A percentile compares a stretch with the other conserved stretches of the same genome.
These are phyloP conservation scores for Phyllosticta citrichinensis DNA, from an alignment of 2,329 filamentous ascomycete species.

Conservation along the genomic window DNA sequence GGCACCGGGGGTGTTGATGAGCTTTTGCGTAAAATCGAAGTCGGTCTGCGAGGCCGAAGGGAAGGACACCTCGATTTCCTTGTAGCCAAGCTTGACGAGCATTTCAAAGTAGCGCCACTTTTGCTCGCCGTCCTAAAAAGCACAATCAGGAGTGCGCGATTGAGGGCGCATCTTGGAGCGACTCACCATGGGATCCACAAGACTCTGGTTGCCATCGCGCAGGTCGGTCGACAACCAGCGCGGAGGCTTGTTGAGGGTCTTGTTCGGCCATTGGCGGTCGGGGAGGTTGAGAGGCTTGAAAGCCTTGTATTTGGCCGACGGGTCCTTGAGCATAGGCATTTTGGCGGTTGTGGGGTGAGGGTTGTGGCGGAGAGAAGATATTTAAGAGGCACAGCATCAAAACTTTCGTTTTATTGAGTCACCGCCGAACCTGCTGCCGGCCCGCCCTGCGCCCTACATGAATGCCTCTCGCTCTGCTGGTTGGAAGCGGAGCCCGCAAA, in stretches of 20 bases:
- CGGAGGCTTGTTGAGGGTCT: constrained; percentile 72
- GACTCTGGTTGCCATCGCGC: constrained; percentile 87
- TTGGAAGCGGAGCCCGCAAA: not conserved
- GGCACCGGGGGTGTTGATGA: constrained; percentile 74
- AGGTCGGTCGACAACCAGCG: constrained; percentile 85
- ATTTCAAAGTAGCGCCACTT: constrained; percentile 95
- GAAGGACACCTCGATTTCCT: constrained; percentile 95
- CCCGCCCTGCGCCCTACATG: not conserved
- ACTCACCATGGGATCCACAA: constrained; percentile 83
- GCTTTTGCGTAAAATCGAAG: constrained; percentile 83
- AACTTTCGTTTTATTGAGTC: constrained; percentile 1
- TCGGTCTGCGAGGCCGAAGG: constrained; percentile 91
- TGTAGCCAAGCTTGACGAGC: constrained; percentile 86
- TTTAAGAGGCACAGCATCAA: not conserved
- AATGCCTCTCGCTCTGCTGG: not conserved
- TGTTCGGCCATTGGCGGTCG: constrained; percentile 73
- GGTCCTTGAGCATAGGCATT: constrained; percentile 55
- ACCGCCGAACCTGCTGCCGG: not conserved
- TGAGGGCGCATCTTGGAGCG: not conserved
- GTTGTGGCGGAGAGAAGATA: not conserved
- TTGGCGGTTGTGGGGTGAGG: constrained; percentile 10
- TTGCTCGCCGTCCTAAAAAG: constrained; percentile 70
- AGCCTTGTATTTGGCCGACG: constrained; percentile 64
- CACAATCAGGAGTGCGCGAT: not conserved
- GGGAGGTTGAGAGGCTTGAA: constrained; percentile 59